Conservation (phyloP, 345 rosid species). For the Draba incana region DNA sequence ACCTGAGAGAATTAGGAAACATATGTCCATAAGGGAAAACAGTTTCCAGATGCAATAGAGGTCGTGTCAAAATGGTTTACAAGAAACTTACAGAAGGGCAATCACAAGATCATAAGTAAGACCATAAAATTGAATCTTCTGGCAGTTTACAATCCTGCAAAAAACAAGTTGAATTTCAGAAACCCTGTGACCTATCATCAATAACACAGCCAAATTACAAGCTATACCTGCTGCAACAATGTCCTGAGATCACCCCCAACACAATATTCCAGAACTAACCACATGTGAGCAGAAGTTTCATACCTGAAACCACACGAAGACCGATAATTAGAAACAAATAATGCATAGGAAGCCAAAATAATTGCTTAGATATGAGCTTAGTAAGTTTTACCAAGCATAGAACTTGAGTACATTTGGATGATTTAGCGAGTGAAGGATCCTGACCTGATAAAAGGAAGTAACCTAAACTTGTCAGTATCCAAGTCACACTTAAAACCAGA, state of each 20-base stretch:
- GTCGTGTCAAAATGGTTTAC: constrained; percentile 15
- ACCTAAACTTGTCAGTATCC: background rate
- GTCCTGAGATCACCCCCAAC: constrained; percentile 94
- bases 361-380: constrained; percentile 2
- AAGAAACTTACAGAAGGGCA: constrained; percentile 79
- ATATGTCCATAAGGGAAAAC: constrained; percentile 20
- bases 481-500: background rate
- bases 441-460: constrained; percentile 59
- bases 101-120: constrained; percentile 74
- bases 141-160: constrained; percentile 87
- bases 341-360: constrained; percentile 3
- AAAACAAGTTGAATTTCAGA: constrained; percentile 28
- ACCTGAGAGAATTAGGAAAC: constrained; percentile 51
- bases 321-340: constrained; percentile 3
- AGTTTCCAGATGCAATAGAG: constrained; percentile 7
- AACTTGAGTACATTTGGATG: constrained; percentile 83
- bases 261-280: constrained; percentile 97
- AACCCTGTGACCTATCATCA: constrained; percentile 16
- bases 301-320: constrained; percentile 54
- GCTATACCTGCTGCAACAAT: constrained; percentile 77
- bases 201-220: constrained; percentile 6
- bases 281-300: constrained; percentile 96
- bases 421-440: constrained; percentile 84
- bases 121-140: constrained; percentile 86
- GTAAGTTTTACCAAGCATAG: constrained; percentile 68